A percentile compares a stretch with the other conserved stretches of the same genome.
Conservation (phyloP, 441 rosid genomes). For the Syzygium syzygioides region DNA sequence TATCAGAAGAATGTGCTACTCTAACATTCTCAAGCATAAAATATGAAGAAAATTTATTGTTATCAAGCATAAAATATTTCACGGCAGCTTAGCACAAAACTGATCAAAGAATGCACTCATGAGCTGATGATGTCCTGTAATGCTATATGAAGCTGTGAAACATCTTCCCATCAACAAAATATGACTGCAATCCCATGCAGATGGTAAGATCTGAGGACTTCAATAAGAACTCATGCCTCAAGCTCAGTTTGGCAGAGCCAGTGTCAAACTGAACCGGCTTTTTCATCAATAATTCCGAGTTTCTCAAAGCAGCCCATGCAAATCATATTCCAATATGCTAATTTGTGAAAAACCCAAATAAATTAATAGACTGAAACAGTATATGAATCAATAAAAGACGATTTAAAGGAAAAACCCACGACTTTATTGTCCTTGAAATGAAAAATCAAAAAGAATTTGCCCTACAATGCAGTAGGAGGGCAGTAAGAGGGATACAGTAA, state of each 20-base stretch:
- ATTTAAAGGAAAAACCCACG: not conserved
- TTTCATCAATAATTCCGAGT: not conserved
- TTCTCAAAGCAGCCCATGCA: not conserved
- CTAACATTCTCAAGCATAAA: not conserved
- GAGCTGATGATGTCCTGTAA: not conserved
- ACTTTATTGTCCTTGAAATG: not conserved
- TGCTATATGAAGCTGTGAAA: not conserved
- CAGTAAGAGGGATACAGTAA: not conserved
- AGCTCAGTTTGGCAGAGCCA: not conserved
- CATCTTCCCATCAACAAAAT: not conserved
- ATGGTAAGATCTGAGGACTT: not conserved
- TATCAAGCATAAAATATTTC: not conserved
- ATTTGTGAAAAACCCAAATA: not conserved
- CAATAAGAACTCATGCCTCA: not conserved
- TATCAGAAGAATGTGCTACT: not conserved
- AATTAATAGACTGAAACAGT: not conserved
- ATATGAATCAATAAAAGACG: not conserved
- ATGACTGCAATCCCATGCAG: not conserved
- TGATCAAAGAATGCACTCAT: not conserved
- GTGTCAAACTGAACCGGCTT: not conserved
- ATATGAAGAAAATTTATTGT: no score
- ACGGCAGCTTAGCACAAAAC: not conserved
- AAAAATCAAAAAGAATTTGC: not conserved
- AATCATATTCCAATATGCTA: not conserved
- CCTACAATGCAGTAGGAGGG: not conserved